Evolutionary conservation across 2,329 filamentous ascomycete genomes (phyloP), one percentile per base, ranked within the genome.

Genomic region (Ilyonectria mors-panacis): DNA sequence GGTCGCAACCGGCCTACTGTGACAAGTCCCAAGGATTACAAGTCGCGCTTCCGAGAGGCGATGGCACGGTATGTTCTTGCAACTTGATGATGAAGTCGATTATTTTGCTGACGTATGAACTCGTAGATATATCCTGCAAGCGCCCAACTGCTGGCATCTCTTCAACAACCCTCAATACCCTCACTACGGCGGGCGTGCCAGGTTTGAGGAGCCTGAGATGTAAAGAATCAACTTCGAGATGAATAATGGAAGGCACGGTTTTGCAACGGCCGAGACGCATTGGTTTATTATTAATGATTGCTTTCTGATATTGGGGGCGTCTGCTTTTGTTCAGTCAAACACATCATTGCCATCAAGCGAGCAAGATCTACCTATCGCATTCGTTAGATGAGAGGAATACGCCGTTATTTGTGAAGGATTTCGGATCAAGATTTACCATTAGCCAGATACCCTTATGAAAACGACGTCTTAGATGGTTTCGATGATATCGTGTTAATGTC

Each of bases 11-110:
- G 94, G 68, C 97, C 97, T 9, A 99, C 96, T 0, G 96, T 99
- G 57, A 99, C 96, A 12, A 97, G 93, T 81, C 97, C 96, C 2
- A 97, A 96, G 82, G 96, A 99, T 82, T 99, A 99, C 80, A 97
- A 98, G 81, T 95, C 93, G 73, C 91, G 96, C 6, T 99, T 99
- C 84, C 85, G 96, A 71, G 95, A 98, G 82, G 95, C 95, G 13
- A 99, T 99, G 96, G 94, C 94, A 75, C 91, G 94, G 87, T 94
- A 91, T 78, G 89, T 89, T 37, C 74, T 44, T 37, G 44, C 17
- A 15, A 17, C 30, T 17, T 28, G 2, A 15, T 55, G 1, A 6
- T 26, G 5, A 42, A 10, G 6, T 33, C 21, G 2, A 48, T 65
- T 10, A 21, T 68, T 37, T 53, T 61, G 59, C 67, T 69, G 21